Base-by-base conservation (phyloP, 2,329 filamentous ascomycete species). In the Diaporthe longicolla region DNA sequence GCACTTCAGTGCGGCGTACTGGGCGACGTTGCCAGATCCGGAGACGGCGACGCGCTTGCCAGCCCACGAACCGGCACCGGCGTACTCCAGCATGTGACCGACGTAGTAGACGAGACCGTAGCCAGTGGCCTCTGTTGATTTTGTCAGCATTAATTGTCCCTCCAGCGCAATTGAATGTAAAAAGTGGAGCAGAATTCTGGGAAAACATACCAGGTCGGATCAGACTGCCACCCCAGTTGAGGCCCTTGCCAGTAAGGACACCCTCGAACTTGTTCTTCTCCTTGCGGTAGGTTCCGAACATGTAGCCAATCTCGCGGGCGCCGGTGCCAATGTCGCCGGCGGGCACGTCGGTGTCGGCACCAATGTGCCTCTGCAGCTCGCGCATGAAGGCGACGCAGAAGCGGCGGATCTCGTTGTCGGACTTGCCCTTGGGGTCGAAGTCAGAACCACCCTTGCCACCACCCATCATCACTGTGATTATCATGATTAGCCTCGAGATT, bases 361-460 rank as follows among this genome's bases (percentile, higher is more conserved):
- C 95, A 83, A 98, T 98, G 90, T 98, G 95, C 87, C 94, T 95
- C 88, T 90, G 93, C 76, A 99, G 91, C 89, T 98, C 94, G 80
- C 92, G 92, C 97, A 98, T 98, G 89, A 98, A 99, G 75, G 95
- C 87, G 78, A 93, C 92, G 88, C 96, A 98, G 91, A 99, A 98
- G 83, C 94, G 94, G 82, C 97, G 94, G 87, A 98, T 98, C 90
- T 98, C 97, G 84, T 92, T 94, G 87, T 99, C 95, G 72, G 93
- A 94, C 91, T 98, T 98, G 88, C 95, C 95, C 91, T 98, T 99
- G 85, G 97, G 97, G 87, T 98, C 95, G 84, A 99, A 98, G 89
- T 98, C 97, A 84, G 96, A 93, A 81, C 97, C 97, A 87, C 97
- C 97, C 89, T 98, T 98, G 82, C 94, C 97, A 87, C 97, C 97